Percentiles rank a stretch among this genome's conserved stretches.
phyloP scores from a whole-genome alignment of 257 asterid genomes.

The Osmanthus fragrans region DNA sequence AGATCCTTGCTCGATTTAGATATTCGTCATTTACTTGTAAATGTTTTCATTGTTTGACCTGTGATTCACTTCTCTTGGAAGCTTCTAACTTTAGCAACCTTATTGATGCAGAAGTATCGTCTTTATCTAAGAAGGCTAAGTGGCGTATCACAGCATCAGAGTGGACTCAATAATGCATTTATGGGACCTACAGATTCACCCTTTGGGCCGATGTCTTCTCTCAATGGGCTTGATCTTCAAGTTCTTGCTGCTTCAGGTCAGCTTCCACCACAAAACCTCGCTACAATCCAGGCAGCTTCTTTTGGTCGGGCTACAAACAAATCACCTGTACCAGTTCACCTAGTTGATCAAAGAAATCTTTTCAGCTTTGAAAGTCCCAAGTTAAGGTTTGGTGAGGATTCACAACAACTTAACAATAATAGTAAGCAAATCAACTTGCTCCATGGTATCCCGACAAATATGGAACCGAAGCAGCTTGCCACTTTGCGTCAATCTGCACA shows the following conservation, averaged over 20 bases:
- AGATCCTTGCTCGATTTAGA: not conserved
- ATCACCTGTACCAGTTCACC: slow-evolving; percentile 44
- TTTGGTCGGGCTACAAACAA: slow-evolving; percentile 49
- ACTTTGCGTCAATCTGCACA: slow-evolving; percentile 64
- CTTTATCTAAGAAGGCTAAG: slow-evolving; percentile 85
- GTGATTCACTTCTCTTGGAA: not conserved
- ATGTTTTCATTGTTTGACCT: not conserved
- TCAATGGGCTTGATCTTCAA: slow-evolving; percentile 70
- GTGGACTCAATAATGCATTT: slow-evolving; percentile 54
- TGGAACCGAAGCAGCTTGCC: slow-evolving; percentile 88
- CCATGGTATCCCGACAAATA: slow-evolving; percentile 84
- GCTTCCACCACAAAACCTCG: slow-evolving; percentile 72
- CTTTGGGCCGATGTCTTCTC: slow-evolving; percentile 62
- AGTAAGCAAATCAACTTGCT: slow-evolving; percentile 63
- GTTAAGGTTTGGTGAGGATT: slow-evolving; percentile 51
- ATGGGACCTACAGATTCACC: slow-evolving; percentile 55
- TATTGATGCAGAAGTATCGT: slow-evolving; percentile 75
- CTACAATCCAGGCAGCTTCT: slow-evolving; percentile 73
- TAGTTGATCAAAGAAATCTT: slow-evolving; percentile 62
- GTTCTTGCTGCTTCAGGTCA: slow-evolving; percentile 72
- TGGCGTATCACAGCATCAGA: slow-evolving; percentile 63
- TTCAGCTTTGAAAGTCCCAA: slow-evolving; percentile 70
- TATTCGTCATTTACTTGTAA: not conserved
- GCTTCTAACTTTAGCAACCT: not conserved
- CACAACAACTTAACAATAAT: slow-evolving; percentile 43